Evolutionary conservation across 371 early-diverging fungal species (phyloP), one percentile per base, ranked within the genome.

Genomic region (Agmasoma carcini): DNA sequence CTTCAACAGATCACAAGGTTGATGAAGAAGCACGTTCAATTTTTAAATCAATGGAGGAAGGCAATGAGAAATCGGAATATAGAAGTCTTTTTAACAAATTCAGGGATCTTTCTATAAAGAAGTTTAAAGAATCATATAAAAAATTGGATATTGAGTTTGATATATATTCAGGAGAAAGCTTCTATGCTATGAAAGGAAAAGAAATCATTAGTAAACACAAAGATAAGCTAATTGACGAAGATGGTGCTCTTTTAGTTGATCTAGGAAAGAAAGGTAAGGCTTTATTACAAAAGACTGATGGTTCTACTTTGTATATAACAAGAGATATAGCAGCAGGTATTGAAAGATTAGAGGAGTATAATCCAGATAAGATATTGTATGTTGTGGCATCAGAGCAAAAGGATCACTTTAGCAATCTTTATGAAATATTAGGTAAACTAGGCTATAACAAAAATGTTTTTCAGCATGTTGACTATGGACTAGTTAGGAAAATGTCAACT

Each of bases 301-400:
- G 95, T 44, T 83, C 88, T 0, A 83, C 94, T 2, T 81, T 95
- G 14, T 98, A 98, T 73, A 79, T 91, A 23, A 90, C 96, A 40
- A 83, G 96, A 69, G 97, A 98, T 77, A 85, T 96, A 69, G 94
- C 90, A 54, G 92, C 93, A 49, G 92, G 91, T 44, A 79, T 81
- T 63, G 85, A 88, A 72, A 85, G 99, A 68, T 80, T 85, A 56
- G 82, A 85, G 55, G 79, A 77, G 58, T 88, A 84, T 78, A 77
- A 85, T 55, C 90, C 91, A 72, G 86, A 90, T 71, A 80, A 85
- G 74, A 82, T 90, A 80, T 81, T 86, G 70, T 98, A 98, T 69
- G 85, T 94, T 41, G 88, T 95, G 38, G 87, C 85, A 23, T 81
- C 81, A 33, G 88, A 90, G 69, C 98, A 98, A 75, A 85, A 86